A percentile compares a stretch with the other conserved stretches of the same genome.
Evolutionary conservation across 2,329 filamentous ascomycete genomes (phyloP).

Genomic region (Aspergillus ustus): DNA sequence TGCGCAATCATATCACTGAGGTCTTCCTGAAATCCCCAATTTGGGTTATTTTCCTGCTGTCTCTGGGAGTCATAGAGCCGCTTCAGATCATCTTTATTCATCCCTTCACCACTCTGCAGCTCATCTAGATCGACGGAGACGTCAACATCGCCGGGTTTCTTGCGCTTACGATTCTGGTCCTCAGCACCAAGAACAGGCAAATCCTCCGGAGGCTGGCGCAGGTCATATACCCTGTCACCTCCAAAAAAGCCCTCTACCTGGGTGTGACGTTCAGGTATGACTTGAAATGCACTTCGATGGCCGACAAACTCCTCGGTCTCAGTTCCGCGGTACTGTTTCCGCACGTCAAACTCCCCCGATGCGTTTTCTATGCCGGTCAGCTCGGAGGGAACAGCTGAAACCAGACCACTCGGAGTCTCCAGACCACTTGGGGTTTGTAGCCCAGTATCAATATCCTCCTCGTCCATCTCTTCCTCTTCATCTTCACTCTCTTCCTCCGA

Average conservation of each 20-base stretch:
- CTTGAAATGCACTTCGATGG: slow-evolving; percentile 81
- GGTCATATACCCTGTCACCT: slow-evolving; percentile 89
- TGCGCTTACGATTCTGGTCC: slow-evolving; percentile 78
- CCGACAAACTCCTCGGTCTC: slow-evolving; percentile 81
- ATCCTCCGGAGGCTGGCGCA: slow-evolving; percentile 64
- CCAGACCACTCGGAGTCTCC: slow-evolving; percentile 80
- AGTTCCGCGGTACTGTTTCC: slow-evolving; percentile 81
- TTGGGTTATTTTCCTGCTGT: slow-evolving; percentile 67
- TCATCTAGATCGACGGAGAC: slow-evolving; percentile 88
- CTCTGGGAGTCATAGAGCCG: slow-evolving; percentile 76
- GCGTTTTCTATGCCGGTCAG: slow-evolving; percentile 76
- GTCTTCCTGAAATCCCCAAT: slow-evolving; percentile 84
- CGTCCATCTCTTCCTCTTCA: slow-evolving; percentile 68
- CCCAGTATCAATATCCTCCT: slow-evolving; percentile 56
- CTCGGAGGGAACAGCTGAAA: slow-evolving; percentile 80
- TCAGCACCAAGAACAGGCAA: slow-evolving; percentile 80
- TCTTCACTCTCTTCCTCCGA: slow-evolving; percentile 72
- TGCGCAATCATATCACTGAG: slow-evolving; percentile 94
- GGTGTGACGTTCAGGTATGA: slow-evolving; percentile 86
- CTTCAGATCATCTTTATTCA: slow-evolving; percentile 83
- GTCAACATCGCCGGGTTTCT: slow-evolving; percentile 95
- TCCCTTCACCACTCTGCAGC: slow-evolving; percentile 72
- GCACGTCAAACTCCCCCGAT: slow-evolving; percentile 85
- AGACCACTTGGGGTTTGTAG: slow-evolving; percentile 70
- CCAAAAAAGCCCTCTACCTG: slow-evolving; percentile 93